Evolutionary conservation across 345 rosid species (phyloP).

Genomic region (Raphanus raphanistrum): DNA sequence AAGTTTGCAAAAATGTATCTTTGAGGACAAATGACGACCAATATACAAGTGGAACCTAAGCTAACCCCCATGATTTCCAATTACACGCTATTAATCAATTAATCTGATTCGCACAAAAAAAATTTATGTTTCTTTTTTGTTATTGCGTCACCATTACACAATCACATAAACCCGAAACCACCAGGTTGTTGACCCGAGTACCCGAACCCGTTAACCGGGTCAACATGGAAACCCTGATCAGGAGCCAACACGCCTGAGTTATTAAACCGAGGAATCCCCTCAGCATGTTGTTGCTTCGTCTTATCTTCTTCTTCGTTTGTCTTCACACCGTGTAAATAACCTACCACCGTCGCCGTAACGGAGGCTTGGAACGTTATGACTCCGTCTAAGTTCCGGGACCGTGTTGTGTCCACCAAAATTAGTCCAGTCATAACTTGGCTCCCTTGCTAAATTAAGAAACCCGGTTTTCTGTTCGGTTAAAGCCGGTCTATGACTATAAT

Average conservation of each 20-base stretch:
- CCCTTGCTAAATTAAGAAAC: slow-evolving; percentile 26
- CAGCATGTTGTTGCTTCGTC: slow-evolving; percentile 37
- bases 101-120: slow-evolving; percentile 16
- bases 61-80: slow-evolving; percentile 10
- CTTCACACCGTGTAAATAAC: slow-evolving; percentile 33
- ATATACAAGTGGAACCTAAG: slow-evolving; percentile 27
- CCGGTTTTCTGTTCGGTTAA: slow-evolving; percentile 49
- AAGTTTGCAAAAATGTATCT: slow-evolving; percentile 25
- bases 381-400: slow-evolving; percentile 41
- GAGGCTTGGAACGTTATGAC: slow-evolving; percentile 38
- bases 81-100: slow-evolving; percentile 1
- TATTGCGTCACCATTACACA: slow-evolving; percentile 23
- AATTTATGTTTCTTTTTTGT: neutral
- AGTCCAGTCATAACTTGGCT: slow-evolving; percentile 65
- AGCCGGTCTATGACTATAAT: slow-evolving; percentile 44
- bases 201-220: slow-evolving; percentile 34
- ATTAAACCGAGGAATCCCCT: slow-evolving; percentile 26
- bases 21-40: slow-evolving; percentile 23
- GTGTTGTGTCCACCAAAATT: slow-evolving; percentile 46
- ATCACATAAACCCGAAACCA: slow-evolving; percentile 41
- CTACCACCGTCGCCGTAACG: slow-evolving; percentile 34
- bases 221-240: slow-evolving; percentile 29
- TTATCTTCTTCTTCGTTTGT: slow-evolving; percentile 64
- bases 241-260: slow-evolving; percentile 26
- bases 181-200: slow-evolving; percentile 37